These are phyloP conservation scores for Pseudogymnoascus sp. DNA, from an alignment of 2,329 filamentous ascomycete genomes.

Conservation along the genomic window DNA sequence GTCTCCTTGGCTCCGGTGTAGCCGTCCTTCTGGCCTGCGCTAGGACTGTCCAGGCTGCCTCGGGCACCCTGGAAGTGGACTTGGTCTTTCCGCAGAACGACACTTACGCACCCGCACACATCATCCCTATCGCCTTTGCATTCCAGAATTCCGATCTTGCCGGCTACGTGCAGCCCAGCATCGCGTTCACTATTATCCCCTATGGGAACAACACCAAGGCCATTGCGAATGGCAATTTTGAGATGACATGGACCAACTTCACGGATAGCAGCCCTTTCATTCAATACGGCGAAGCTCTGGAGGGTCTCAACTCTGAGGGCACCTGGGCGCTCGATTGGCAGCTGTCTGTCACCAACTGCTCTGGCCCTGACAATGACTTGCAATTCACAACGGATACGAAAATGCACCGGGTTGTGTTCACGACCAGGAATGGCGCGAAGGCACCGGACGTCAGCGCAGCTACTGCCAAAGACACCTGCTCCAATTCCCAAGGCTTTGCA, in stretches of 20 bases:
- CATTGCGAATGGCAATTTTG: not conserved
- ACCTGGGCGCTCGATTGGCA: conserved; percentile 7
- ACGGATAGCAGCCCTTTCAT: not conserved
- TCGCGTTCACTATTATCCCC: conserved; percentile 8
- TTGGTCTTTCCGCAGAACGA: conserved; percentile 26
- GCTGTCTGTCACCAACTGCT: too few species aligned
- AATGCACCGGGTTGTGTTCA: not conserved
- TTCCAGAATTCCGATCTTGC: conserved; percentile 19
- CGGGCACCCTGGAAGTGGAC: conserved; percentile 20
- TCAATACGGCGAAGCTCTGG: not conserved
- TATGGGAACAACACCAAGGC: not conserved
- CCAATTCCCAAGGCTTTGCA: not conserved
- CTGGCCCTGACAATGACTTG: too few species aligned
- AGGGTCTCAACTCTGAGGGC: not conserved
- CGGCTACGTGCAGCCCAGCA: conserved; percentile 8
- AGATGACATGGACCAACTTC: not conserved
- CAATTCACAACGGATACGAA: not conserved
- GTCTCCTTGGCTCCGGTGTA: too few species aligned
- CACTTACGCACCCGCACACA: conserved; percentile 20
- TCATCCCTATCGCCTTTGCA: conserved; percentile 24
- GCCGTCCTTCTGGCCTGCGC: not conserved
- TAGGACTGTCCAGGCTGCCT: not conserved
- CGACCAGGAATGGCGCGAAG: not conserved
- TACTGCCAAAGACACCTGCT: not conserved
- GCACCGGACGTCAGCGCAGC: not conserved